These are phyloP conservation scores for Aspergillus pseudoterreus DNA, from an alignment of 2,329 filamentous ascomycete species.

Conservation along the genomic window DNA sequence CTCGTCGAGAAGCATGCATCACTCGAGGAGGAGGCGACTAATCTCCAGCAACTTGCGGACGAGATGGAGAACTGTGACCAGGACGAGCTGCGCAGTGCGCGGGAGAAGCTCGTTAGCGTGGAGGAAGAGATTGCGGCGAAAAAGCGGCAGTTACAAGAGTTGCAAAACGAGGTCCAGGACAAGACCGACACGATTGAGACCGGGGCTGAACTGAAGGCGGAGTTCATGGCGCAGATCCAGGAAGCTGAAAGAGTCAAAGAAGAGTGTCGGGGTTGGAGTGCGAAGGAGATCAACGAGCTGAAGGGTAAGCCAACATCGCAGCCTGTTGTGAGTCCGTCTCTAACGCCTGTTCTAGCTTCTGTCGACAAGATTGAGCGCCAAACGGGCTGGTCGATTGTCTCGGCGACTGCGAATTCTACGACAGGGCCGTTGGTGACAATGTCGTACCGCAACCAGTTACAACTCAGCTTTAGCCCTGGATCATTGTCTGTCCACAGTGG, in stretches of 20 bases:
- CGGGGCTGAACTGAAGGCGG: conserved; percentile 63
- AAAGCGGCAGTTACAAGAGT: conserved; percentile 61
- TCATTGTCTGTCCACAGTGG: conserved; percentile 28
- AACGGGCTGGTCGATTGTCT: conserved; percentile 44
- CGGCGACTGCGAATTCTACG: conserved; percentile 28
- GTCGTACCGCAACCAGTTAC: conserved; percentile 40
- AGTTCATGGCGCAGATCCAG: conserved; percentile 69
- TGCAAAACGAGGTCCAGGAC: conserved; percentile 64
- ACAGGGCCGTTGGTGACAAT: conserved; percentile 37
- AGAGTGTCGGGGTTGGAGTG: conserved; percentile 84
- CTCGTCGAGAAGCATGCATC: conserved; percentile 59
- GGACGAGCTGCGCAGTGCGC: conserved; percentile 68
- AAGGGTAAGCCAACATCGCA: conserved; percentile 56
- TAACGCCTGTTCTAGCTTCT: conserved; percentile 21
- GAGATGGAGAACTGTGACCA: conserved; percentile 65
- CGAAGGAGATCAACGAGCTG: conserved; percentile 72
- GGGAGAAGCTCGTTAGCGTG: conserved; percentile 62
- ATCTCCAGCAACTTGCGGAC: conserved; percentile 66
- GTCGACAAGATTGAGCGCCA: conserved; percentile 38
- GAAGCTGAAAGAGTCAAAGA: conserved; percentile 81
- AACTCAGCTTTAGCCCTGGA: conserved; percentile 40
- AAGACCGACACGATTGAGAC: conserved; percentile 63
- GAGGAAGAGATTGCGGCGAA: conserved; percentile 69
- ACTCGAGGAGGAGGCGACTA: conserved; percentile 62
- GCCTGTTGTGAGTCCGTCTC: too few species aligned